Evolutionary conservation across 768 basidiomycete genomes (phyloP).

Genomic region (Chalciporus pseudorubinellus): DNA sequence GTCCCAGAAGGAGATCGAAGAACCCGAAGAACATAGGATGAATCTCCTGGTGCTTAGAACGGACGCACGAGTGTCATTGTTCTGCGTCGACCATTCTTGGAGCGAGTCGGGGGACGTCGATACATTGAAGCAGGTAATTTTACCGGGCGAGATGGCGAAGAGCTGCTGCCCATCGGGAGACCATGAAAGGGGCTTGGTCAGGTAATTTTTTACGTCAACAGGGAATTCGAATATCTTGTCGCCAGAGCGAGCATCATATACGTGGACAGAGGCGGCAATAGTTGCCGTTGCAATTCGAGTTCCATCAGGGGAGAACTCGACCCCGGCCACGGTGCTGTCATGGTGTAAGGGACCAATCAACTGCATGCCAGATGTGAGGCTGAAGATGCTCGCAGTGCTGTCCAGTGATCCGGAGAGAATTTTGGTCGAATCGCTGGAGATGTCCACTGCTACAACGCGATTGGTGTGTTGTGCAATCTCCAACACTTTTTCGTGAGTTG

Average conservation of each 20-base stretch:
- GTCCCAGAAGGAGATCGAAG: slow-evolving; percentile 8
- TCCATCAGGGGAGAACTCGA: slow-evolving; percentile 28
- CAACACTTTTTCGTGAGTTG: slow-evolving; percentile 1
- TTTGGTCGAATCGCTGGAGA: slow-evolving; percentile 8
- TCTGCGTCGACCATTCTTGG: slow-evolving; percentile 1
- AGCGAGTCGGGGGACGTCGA: no score
- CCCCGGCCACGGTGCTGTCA: background rate
- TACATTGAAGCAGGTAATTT: no score
- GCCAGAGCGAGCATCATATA: no score
- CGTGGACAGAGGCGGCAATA: background rate
- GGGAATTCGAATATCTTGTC: no score
- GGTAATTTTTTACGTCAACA: no score
- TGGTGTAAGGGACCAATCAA: slow-evolving; percentile 6
- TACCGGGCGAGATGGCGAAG: no score
- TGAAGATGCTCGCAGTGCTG: slow-evolving; percentile 1
- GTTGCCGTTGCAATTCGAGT: slow-evolving; percentile 12
- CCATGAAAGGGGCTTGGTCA: no score
- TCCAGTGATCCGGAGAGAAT: slow-evolving; percentile 2
- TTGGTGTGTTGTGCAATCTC: background rate
- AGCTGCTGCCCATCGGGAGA: no score
- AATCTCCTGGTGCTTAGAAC: background rate
- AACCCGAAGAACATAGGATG: background rate
- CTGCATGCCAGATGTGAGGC: background rate
- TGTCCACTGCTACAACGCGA: background rate
- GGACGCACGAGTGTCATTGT: background rate